phyloP scores from a whole-genome alignment of 176 grass and related monocot species.

The Lolium perenne region DNA sequence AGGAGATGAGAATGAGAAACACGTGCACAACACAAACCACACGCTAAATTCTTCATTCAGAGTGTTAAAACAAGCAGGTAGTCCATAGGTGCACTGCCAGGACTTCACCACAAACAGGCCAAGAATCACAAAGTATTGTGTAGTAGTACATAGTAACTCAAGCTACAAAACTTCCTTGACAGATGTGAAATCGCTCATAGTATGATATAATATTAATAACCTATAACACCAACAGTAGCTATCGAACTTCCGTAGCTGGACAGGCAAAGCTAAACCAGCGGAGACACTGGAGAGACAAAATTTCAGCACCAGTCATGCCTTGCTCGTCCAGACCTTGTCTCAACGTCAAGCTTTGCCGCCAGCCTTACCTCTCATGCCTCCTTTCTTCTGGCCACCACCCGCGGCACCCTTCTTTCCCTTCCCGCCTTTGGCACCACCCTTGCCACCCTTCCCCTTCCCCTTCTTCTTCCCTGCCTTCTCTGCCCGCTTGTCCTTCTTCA shows the following conservation, averaged over 20 bases:
- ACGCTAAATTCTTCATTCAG: not conserved
- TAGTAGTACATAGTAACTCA: not conserved
- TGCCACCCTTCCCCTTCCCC: slow-evolving; percentile 45
- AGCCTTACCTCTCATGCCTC: slow-evolving; percentile 35
- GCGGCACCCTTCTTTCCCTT: slow-evolving; percentile 47
- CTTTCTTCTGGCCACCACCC: slow-evolving; percentile 38
- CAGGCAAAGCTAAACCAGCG: not conserved
- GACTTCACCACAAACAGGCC: not conserved
- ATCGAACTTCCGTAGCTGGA: not conserved
- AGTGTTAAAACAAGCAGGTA: not conserved
- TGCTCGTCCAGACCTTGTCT: not conserved
- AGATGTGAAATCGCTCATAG: not conserved
- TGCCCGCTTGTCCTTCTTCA: slow-evolving; percentile 90
- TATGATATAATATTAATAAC: not conserved
- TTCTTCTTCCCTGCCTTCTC: slow-evolving; percentile 49
- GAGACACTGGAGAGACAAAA: not conserved
- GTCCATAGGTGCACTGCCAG: not conserved
- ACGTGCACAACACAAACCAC: not conserved
- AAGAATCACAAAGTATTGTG: not conserved
- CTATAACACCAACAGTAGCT: slow-evolving; percentile 11
- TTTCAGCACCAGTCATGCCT: not conserved
- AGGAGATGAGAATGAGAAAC: not conserved
- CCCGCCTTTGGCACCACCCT: slow-evolving; percentile 45
- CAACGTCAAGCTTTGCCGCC: slow-evolving; percentile 41
- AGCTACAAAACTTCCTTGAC: not conserved